Base-by-base conservation (phyloP, 306 rosid species). In the Mucuna pruriens region DNA sequence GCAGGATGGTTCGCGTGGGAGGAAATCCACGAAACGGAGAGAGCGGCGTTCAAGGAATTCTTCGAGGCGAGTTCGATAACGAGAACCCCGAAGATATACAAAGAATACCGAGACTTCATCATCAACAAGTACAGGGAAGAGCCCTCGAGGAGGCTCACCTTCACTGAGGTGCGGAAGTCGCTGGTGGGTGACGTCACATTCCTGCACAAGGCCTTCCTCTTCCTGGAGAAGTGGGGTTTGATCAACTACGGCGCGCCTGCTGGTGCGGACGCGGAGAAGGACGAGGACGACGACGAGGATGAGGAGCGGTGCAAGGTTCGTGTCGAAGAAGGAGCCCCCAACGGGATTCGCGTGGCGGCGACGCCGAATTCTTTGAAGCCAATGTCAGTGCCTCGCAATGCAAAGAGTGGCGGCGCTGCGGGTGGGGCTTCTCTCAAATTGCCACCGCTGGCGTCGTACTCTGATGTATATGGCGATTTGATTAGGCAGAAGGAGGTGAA, bases 1-100 rank as follows among this genome's bases (percentile, higher is more conserved):
- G 3, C 84, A 95, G 99, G 91, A 80, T 95, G 99, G 99, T 95
- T 95, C 81, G 48, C 80, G 83, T 95, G 99, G 99, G 98, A 91
- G 64, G 96, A 91, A 62, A 93, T 95, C 63, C 98, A 95, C 74
- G 96, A 87, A 77, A 95, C 85, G 0, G 99, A 95, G 91, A 81
- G 58, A 77, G 49, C 54, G 0, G 85, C 89, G 1, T 65, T 95
- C 75, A 89, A 86, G 71, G 98, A 95, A 77, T 95, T 89, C 65
- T 95, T 95, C 66, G 91, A 88, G 17, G 94, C 88, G 36, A 91
- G 85, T 79, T 93, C 98, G 7, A 63, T 95, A 2, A 73, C 99
- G 1, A 84, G 96, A 73, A 90, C 97, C 0, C 94, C 97, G 6
- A 90, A 91, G 74, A 79, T 85, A 19, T 95, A 93, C 86, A 91